phyloP scores from a whole-genome alignment of 2,329 filamentous ascomycete genomes.

The Microdochium trichocladiopsis region DNA sequence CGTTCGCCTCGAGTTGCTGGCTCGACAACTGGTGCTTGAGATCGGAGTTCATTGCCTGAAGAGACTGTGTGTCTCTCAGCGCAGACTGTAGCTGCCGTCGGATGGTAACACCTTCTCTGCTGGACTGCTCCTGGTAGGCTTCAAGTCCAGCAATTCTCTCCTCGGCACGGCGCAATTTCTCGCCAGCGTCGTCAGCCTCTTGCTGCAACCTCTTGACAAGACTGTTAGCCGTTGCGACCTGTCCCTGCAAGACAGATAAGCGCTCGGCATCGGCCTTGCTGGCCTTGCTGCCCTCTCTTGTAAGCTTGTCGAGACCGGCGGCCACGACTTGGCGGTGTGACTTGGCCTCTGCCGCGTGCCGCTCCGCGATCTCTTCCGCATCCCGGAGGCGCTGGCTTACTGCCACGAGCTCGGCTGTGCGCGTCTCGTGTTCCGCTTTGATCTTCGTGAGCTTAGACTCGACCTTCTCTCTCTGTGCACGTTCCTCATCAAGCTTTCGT shows the following conservation, averaged over 20 bases:
- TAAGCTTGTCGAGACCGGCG: slow-evolving; percentile 70
- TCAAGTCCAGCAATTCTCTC: slow-evolving; percentile 95
- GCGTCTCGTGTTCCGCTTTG: slow-evolving; percentile 75
- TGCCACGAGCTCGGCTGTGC: slow-evolving; percentile 68
- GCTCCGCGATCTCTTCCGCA: slow-evolving; percentile 81
- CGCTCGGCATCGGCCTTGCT: slow-evolving; percentile 55
- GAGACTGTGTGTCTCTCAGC: slow-evolving; percentile 74
- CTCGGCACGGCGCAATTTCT: slow-evolving; percentile 86
- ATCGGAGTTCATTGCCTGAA: slow-evolving; percentile 75
- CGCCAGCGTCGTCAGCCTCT: slow-evolving; percentile 78
- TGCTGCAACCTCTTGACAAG: slow-evolving; percentile 84
- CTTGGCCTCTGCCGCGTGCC: slow-evolving; percentile 78
- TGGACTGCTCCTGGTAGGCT: slow-evolving; percentile 95
- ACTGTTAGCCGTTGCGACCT: slow-evolving; percentile 69
- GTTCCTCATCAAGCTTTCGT: slow-evolving; percentile 76
- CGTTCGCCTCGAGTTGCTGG: slow-evolving; percentile 90
- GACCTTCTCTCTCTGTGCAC: slow-evolving; percentile 63
- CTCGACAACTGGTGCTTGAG: slow-evolving; percentile 75
- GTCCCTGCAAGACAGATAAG: slow-evolving; percentile 66
- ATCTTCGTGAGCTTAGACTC: slow-evolving; percentile 73
- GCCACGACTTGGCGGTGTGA: slow-evolving; percentile 80
- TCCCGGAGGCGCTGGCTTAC: slow-evolving; percentile 70
- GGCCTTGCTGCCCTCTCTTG: slow-evolving; percentile 41
- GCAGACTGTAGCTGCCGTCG: slow-evolving; percentile 83
- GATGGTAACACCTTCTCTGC: slow-evolving; percentile 83